A percentile compares a stretch with the other conserved stretches of the same genome.
These are phyloP conservation scores for Graphilbum ipis-grandicollis DNA, from an alignment of 2,329 filamentous ascomycete species.

Conservation along the genomic window DNA sequence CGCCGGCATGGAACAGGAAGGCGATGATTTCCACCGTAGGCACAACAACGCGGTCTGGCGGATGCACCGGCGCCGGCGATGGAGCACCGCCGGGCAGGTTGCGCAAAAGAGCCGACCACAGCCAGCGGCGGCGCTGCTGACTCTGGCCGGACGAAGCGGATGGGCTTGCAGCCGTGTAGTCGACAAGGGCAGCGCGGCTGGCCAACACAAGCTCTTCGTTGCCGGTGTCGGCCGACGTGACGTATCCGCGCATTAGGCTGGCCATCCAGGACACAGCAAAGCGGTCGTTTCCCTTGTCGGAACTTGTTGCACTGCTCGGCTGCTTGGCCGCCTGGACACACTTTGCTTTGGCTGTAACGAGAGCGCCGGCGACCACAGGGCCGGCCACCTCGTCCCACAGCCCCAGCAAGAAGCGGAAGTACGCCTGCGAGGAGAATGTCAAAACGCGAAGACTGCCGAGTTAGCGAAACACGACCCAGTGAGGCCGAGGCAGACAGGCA, in stretches of 20 bases:
- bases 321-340: no score
- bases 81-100: constrained; percentile 25
- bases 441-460: no score
- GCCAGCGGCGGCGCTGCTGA: constrained; percentile 21
- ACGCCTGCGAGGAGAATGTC: constrained; percentile 39
- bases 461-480: no score
- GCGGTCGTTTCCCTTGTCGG: neutral
- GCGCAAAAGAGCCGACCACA: constrained; percentile 25
- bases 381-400: constrained; percentile 17
- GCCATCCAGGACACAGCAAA: constrained; percentile 21
- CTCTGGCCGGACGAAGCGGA: no score
- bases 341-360: neutral
- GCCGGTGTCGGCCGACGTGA: constrained; percentile 60
- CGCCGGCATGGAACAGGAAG: constrained; percentile 53
- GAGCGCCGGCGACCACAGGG: neutral
- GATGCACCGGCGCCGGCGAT: constrained; percentile 26
- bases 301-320: no score
- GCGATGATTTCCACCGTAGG: constrained; percentile 61
- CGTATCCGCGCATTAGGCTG: constrained; percentile 46
- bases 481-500: no score
- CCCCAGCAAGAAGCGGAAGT: constrained; percentile 37
- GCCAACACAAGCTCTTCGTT: constrained; percentile 59
- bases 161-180: constrained; percentile 32
- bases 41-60: constrained; percentile 53
- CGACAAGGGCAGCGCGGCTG: constrained; percentile 45